Conservation (phyloP, 73 alveolate species). For the Paramecium tetraurelia region DNA sequence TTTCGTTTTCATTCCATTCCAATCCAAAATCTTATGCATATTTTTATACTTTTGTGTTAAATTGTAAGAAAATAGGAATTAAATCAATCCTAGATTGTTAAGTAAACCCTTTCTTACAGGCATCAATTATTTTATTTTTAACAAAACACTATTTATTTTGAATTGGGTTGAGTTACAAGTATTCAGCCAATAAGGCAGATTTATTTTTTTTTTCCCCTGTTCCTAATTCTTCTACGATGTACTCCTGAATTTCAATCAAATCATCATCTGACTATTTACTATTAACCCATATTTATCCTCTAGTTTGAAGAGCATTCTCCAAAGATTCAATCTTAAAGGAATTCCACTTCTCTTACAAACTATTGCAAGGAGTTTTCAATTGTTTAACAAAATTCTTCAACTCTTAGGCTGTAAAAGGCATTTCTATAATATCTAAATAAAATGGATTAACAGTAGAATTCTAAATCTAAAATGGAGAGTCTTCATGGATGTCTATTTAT, state of each 20-base stretch:
- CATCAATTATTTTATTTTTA: not conserved
- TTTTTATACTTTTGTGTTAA: not conserved
- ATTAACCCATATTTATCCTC: constrained; percentile 9
- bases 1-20: not conserved
- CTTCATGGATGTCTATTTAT: not conserved
- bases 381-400: not conserved
- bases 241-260: not conserved
- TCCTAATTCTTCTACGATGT: not conserved
- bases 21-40: not conserved
- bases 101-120: not conserved
- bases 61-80: not conserved
- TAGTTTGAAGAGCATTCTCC: not conserved
- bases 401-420: not conserved
- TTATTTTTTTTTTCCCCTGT: not conserved
- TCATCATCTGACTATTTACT: not conserved
- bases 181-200: not conserved
- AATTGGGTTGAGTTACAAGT: not conserved
- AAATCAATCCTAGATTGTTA: not conserved
- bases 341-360: not conserved
- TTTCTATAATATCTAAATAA: not conserved
- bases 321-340: not conserved
- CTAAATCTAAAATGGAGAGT: not conserved
- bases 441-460: not conserved
- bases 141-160: not conserved
- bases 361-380: not conserved